Evolutionary conservation across 768 basidiomycete genomes (phyloP).

Genomic region (Mycena floridula): DNA sequence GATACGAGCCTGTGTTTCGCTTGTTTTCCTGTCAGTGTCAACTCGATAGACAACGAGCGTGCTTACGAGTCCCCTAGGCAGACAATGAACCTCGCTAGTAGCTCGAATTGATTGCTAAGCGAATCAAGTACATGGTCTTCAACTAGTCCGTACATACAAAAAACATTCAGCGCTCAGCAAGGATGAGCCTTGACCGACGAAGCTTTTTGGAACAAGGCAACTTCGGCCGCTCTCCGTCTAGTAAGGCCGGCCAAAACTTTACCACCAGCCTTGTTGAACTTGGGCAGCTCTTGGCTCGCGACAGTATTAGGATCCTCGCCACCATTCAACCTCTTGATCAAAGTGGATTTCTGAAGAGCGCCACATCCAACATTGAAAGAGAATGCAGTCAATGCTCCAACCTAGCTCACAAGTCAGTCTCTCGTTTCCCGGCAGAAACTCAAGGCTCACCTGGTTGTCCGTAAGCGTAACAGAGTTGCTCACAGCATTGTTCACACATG

Average conservation of each 20-base stretch:
- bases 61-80: no score
- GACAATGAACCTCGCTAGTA: no score
- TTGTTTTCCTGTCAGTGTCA: no score
- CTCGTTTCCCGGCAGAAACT: no score
- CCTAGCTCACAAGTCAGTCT: no score
- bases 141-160: no score
- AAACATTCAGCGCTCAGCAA: no score
- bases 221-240: conserved; percentile 22
- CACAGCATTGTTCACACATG: conserved; percentile 23
- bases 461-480: conserved; percentile 18
- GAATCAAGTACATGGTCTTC: no score
- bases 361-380: conserved; percentile 26
- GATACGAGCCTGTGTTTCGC: no score
- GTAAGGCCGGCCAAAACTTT: conserved; percentile 21
- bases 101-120: no score
- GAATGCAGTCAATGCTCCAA: conserved; percentile 25
- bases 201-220: conserved; percentile 24
- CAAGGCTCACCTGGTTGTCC: no score
- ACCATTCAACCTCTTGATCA: conserved; percentile 24
- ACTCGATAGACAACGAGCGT: no score
- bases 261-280: conserved; percentile 23
- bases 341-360: conserved; percentile 18
- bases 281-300: conserved; percentile 24
- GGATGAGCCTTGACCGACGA: conserved; percentile 22
- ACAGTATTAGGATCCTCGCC: conserved; percentile 27